Conservation (phyloP, 2,329 filamentous ascomycete species). For the Ceratocystis huliohia region DNA sequence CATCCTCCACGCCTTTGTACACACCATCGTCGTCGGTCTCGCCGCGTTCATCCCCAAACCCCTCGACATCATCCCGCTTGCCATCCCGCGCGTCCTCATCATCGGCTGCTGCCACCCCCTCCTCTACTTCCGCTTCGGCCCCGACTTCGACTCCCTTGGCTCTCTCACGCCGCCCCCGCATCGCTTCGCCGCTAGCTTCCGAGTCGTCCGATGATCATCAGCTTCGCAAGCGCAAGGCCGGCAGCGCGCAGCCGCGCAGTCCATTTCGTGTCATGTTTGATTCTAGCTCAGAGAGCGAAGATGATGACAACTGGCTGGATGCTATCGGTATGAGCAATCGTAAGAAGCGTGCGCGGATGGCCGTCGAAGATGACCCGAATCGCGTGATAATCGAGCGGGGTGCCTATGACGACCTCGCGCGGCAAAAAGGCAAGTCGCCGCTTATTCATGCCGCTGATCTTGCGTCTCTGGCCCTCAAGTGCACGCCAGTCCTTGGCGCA, state of each 20-base stretch:
- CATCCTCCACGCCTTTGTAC: conserved; percentile 18
- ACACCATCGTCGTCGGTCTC: conserved; percentile 14
- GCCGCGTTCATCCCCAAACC: conserved; percentile 19
- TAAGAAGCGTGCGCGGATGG: conserved; percentile 25
- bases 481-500: conserved; percentile 38
- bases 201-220: conserved; percentile 16
- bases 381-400: conserved; percentile 12
- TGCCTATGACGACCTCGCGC: conserved; percentile 13
- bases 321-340: conserved; percentile 37
- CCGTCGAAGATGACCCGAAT: conserved; percentile 17
- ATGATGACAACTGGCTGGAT: conserved; percentile 40
- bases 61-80: conserved; percentile 16
- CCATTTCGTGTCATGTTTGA: conserved; percentile 39
- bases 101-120: conserved; percentile 9
- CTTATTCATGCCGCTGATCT: conserved; percentile 50
- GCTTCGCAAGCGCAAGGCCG: conserved; percentile 38
- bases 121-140: not conserved
- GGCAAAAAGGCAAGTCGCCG: conserved; percentile 29
- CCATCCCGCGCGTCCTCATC: conserved; percentile 7
- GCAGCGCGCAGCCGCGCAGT: conserved; percentile 29
- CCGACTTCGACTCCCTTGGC: not conserved
- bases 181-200: conserved; percentile 15
- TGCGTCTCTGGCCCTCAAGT: conserved; percentile 39
- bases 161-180: conserved; percentile 11
- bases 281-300: conserved; percentile 39